Evolutionary conservation across 2,329 filamentous ascomycete genomes (phyloP), one percentile per base, ranked within the genome.

Genomic region (Neodidymelliopsis sp.): DNA sequence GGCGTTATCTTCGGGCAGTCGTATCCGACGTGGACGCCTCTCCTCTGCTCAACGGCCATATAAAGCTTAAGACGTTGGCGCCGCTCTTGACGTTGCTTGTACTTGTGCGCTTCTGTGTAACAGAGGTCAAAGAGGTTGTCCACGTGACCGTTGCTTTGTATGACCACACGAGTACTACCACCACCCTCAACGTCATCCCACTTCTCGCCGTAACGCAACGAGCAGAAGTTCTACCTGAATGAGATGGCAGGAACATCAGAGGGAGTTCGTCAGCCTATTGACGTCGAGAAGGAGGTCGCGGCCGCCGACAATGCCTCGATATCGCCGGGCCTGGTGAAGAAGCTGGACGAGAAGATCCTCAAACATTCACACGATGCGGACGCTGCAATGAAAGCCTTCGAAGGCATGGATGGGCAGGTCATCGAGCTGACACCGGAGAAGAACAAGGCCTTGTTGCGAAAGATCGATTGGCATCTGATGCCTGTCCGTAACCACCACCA

Each of bases 401-500:
- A 70, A 36, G 67, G 74, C 8, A 61, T 76, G 36, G 71, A 78
- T 1, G 82, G 81, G 16, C 75, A 83, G 57, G 63, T 78, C 0
- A 71, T 84, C 16, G 74, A 79, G 25, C 69, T 86, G 25, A 82
- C 81, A 43, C 80, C 80, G 54, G 78, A 77, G 35, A 83, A 81
- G 18, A 85, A 83, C 57, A 81, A 78, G 55, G 73, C 81, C n/a
- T 63, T 88, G 12, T 62, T 87, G n/a, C 72, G 77, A 13, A 81
- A 76, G 42, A 86, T 88, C 50, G 85, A 88, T 66, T 80, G 76
- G 78, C 81, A 84, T 62, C 69, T 85, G 55, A 82, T 85, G 78
- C 83, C 82, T 0, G 70, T 77, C 47, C 52, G 62, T 54, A 10
- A 24, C 9, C 29, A 10, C 16, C 31, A 3, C 10, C 20, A 19